These are phyloP conservation scores for Xanthoceras sorbifolium DNA, from an alignment of 345 rosid genomes.

Conservation along the genomic window DNA sequence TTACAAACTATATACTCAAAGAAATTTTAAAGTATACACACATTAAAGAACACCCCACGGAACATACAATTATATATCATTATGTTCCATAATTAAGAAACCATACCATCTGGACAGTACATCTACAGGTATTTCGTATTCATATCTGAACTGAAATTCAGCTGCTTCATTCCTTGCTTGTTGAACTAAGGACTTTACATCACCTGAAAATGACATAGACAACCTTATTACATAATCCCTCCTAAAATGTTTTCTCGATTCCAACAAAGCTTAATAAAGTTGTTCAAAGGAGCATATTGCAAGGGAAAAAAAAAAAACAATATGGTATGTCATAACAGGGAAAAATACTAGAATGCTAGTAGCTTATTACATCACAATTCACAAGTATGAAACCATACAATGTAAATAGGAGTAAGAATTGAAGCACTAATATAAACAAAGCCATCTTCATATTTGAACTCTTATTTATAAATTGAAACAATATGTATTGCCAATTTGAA, in stretches of 20 bases:
- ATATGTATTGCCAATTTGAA: not conserved
- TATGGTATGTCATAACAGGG: not conserved
- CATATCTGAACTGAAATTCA: conserved; percentile 88
- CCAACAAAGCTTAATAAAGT: not conserved
- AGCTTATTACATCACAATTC: not conserved
- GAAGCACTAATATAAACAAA: not conserved
- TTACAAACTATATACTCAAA: conserved; percentile 8
- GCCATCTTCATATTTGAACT: not conserved
- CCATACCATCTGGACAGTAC: conserved; percentile 68
- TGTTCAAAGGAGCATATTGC: too few species aligned
- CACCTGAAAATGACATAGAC: conserved; percentile 51
- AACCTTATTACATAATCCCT: not conserved
- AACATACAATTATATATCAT: not conserved
- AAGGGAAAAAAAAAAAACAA: too few species aligned
- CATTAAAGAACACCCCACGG: not conserved
- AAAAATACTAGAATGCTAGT: not conserved
- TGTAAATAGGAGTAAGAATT: not conserved
- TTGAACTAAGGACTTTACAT: conserved; percentile 94
- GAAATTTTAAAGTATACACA: not conserved
- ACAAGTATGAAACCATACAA: not conserved
- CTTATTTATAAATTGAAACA: not conserved
- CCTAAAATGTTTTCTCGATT: not conserved
- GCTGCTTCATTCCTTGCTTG: conserved; percentile 99
- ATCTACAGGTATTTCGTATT: conserved; percentile 98
- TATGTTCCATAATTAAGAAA: not conserved